A percentile compares a stretch with the other conserved stretches of the same genome.
Evolutionary conservation across 2,329 filamentous ascomycete genomes (phyloP).

Genomic region (Epichloe uncinata): DNA sequence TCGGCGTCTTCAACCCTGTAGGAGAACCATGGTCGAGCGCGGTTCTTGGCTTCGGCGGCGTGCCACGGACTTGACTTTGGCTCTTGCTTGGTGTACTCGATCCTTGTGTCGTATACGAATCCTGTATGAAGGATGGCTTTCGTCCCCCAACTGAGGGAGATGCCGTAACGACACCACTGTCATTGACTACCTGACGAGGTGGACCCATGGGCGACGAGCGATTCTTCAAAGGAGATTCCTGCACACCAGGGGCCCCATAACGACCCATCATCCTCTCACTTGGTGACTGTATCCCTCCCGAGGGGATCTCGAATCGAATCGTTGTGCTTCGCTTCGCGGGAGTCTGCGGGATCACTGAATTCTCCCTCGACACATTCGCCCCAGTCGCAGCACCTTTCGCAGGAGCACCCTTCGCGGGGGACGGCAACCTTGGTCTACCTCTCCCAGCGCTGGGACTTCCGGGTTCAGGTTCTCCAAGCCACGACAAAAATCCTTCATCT

Average conservation of each 20-base stretch:
- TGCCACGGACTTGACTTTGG: slow-evolving; percentile 6
- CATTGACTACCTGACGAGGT: slow-evolving; percentile 11
- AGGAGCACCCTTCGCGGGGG: background rate
- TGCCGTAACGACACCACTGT: slow-evolving; percentile 9
- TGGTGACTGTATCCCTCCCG: slow-evolving; percentile 24
- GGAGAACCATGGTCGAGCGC: slow-evolving; percentile 7
- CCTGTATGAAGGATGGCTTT: slow-evolving; percentile 24
- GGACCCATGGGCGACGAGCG: slow-evolving; percentile 17
- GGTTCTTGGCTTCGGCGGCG: background rate
- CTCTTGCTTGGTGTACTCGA: slow-evolving; percentile 16
- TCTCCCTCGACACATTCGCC: slow-evolving; percentile 12
- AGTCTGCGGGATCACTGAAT: slow-evolving; percentile 29
- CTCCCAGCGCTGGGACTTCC: slow-evolving; percentile 15
- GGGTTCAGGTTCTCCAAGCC: slow-evolving; percentile 15
- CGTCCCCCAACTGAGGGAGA: slow-evolving; percentile 10
- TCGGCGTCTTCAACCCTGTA: slow-evolving; percentile 10
- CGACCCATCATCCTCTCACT: slow-evolving; percentile 26
- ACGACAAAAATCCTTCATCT: slow-evolving; percentile 20
- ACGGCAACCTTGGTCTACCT: background rate
- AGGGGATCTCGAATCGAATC: slow-evolving; percentile 28
- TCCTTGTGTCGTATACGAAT: slow-evolving; percentile 29
- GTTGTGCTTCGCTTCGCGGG: slow-evolving; percentile 17
- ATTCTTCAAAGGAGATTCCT: slow-evolving; percentile 25
- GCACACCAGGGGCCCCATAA: slow-evolving; percentile 21
- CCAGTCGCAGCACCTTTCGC: background rate